phyloP scores from a whole-genome alignment of 441 rosid species.

The Gossypium aridum region DNA sequence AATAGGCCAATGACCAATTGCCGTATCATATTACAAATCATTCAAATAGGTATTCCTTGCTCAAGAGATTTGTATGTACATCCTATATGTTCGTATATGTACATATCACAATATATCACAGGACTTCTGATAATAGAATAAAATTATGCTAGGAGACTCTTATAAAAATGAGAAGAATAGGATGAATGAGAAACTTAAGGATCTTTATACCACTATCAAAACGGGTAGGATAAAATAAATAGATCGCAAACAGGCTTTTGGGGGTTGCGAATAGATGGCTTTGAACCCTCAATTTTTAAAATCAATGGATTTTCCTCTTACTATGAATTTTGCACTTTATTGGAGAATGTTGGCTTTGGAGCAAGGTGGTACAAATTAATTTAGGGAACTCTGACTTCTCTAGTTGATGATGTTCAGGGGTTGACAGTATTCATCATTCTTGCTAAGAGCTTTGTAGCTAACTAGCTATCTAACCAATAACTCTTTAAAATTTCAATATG shows the following conservation, averaged over 20 bases:
- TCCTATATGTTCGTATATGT: neutral
- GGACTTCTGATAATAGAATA: neutral
- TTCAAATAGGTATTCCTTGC: neutral
- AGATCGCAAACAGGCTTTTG: neutral
- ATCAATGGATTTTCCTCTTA: neutral
- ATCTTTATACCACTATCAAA: neutral
- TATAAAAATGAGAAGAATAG: neutral
- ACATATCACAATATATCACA: neutral
- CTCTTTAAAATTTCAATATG: neutral
- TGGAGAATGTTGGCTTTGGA: neutral
- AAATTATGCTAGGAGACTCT: neutral
- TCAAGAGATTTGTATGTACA: neutral
- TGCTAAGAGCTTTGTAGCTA: neutral
- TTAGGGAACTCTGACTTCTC: neutral
- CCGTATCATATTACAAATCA: neutral
- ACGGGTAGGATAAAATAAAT: neutral
- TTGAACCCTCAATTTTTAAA: neutral
- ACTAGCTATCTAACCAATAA: neutral
- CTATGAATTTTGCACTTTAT: neutral
- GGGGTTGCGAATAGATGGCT: neutral
- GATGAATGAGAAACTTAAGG: neutral
- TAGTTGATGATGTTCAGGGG: neutral
- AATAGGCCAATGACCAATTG: neutral
- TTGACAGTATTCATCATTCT: neutral
- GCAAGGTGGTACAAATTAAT: neutral